Percentiles rank a stretch among this genome's conserved stretches.
phyloP scores from a whole-genome alignment of 345 rosid genomes.

The Eucalyptus albens region DNA sequence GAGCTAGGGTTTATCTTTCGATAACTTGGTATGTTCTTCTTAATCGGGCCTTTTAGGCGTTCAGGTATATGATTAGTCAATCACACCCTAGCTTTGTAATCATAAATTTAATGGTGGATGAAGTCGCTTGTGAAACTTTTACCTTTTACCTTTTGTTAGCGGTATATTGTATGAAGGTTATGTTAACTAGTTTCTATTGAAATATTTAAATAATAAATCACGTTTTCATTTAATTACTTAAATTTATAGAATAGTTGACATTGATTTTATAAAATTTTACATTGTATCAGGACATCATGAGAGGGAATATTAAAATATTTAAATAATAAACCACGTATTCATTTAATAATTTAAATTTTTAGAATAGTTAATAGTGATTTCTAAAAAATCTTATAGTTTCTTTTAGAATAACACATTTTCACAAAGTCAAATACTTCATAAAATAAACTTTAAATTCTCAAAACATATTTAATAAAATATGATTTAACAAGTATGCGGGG shows the following conservation, averaged over 20 bases:
- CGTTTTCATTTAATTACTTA: too few relatives aligned
- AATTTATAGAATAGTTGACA: fast-evolving
- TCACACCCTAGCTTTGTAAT: too few relatives aligned
- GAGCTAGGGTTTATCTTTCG: not conserved
- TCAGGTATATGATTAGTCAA: not conserved
- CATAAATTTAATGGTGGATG: not conserved
- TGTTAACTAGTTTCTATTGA: not conserved
- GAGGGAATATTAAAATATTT: fast-evolving
- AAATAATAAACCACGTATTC: fast-evolving
- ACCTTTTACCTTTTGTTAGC: not conserved
- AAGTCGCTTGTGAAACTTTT: not conserved
- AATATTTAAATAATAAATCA: too few relatives aligned
- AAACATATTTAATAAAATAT: not conserved
- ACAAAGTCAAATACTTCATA: not conserved
- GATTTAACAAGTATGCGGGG: not conserved
- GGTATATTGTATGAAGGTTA: not conserved
- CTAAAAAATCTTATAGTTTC: fast-evolving
- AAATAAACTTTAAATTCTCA: too few relatives aligned
- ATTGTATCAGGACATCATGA: fast-evolving
- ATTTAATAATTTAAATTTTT: too few relatives aligned
- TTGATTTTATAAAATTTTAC: fast-evolving
- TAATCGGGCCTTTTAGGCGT: not conserved
- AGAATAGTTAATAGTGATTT: fast-evolving
- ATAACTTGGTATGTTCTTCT: not conserved
- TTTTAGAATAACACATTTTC: too few relatives aligned